Evolutionary conservation across 2,329 filamentous ascomycete genomes (phyloP), one percentile per base, ranked within the genome.

Genomic region (Sporothrix brasiliensis): DNA sequence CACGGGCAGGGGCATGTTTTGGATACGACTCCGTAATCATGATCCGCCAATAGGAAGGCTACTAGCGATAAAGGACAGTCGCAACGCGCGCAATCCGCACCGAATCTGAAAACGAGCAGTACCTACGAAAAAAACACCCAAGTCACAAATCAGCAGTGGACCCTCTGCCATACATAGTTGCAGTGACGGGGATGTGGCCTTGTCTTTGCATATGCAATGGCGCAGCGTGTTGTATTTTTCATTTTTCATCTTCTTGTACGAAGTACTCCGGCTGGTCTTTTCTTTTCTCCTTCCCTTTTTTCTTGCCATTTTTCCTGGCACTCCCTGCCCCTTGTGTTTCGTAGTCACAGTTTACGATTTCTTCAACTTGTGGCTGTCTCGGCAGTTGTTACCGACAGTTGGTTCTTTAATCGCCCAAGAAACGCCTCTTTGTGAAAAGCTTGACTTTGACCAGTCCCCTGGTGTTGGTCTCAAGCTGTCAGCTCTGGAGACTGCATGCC

Each of bases 171-270:
- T 27, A 39, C 58, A n/a, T 9, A 39, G 58, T 19, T 63, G 58
- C 58, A 63, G 39, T 27, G 58, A 47, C 58, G 58, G 39, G 58
- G 39, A 34, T 63, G 58, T 47, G 34, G 58, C 58, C 58, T 63
- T 13, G 58, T 44, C 58, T 47, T 47, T 61, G 56, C 58, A 63
- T 63, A 63, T 63, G 58, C 58, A 27, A 58, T 58, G 58, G 58
- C 58, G 39, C 58, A 63, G 58, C 11, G 14, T 1, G 4, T 30
- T 30, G 24, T 24, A 9, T 27, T 44, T 21, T 21, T 47, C 21
- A 2, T 6, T 41, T 63, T 63, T 14, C n/a, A 1, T 21, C 10
- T 11, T n/a, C 30, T 21, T 41, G n/a, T n/a, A n/a, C n/a, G n/a
- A n/a, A n/a, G 19, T 7, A 14, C 34, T 60, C 16, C 10, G 21